phyloP scores from a whole-genome alignment of 805 yeast species.

The Teunomyces kruisii region DNA sequence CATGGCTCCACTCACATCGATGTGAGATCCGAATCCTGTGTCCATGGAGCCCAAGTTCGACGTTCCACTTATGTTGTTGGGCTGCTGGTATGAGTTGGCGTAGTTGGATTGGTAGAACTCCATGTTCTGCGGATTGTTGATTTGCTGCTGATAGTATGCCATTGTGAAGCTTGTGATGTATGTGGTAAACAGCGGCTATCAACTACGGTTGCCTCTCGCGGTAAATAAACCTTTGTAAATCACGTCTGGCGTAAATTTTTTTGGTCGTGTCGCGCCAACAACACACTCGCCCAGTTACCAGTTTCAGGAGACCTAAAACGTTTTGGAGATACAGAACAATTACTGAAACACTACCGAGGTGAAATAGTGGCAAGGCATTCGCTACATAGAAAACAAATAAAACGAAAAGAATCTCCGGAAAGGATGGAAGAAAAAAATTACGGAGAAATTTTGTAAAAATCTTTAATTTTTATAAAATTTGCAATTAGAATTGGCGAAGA shows the following conservation, averaged over 20 bases:
- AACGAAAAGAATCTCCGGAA: too few species aligned
- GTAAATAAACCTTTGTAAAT: neutral
- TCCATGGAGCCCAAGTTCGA: slow-evolving; percentile 40
- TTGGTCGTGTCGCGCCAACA: slow-evolving; percentile 1
- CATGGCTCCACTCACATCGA: slow-evolving; percentile 44
- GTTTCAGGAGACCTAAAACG: too few species aligned
- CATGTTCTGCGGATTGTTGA: slow-evolving; percentile 34
- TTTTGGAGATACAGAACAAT: too few species aligned
- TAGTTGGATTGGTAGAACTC: slow-evolving; percentile 45
- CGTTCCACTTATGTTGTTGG: slow-evolving; percentile 16
- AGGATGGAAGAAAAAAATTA: too few species aligned
- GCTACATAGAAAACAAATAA: too few species aligned
- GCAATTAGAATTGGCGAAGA: too few species aligned
- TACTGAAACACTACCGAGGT: too few species aligned
- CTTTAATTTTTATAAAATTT: too few species aligned
- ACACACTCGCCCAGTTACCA: too few species aligned
- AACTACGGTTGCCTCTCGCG: neutral
- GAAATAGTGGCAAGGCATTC: too few species aligned
- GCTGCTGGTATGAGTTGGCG: slow-evolving; percentile 25
- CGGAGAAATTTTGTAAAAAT: too few species aligned
- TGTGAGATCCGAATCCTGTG: slow-evolving; percentile 32
- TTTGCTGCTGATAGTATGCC: slow-evolving; percentile 43
- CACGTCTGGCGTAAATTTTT: slow-evolving; percentile 4
- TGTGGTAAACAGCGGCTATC: neutral
- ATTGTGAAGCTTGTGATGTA: slow-evolving; percentile 14